Percentiles rank a stretch among this genome's conserved stretches.
These are phyloP conservation scores for Globisporangium carolinianum DNA, from an alignment of 352 stramenopile genomes.

Conservation along the genomic window DNA sequence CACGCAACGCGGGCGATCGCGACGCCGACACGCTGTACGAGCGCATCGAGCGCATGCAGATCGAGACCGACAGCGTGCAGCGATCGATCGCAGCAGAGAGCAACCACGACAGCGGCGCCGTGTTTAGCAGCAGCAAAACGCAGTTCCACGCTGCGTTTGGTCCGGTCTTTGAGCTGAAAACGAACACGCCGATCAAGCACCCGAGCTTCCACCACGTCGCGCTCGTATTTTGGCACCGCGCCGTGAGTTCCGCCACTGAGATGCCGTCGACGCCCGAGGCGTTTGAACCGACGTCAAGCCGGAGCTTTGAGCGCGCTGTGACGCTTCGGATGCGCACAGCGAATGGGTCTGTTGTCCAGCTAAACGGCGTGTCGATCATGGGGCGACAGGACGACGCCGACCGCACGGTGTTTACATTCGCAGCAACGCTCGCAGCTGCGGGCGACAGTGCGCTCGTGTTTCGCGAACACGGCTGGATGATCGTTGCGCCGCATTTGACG, in stretches of 20 bases:
- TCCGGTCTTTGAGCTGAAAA: constrained; percentile 13
- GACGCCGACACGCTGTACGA: constrained; percentile 4
- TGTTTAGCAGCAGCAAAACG: constrained; percentile 10
- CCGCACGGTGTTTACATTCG: constrained; percentile 11
- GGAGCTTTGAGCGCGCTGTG: background rate
- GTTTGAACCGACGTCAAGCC: background rate
- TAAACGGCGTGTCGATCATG: constrained; percentile 8
- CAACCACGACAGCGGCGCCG: background rate
- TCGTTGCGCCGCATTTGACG: constrained; percentile 2
- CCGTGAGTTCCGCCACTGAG: background rate
- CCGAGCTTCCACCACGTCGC: constrained; percentile 6
- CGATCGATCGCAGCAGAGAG: constrained; percentile 1
- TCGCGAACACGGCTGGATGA: constrained; percentile 11
- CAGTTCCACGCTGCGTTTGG: constrained; percentile 5
- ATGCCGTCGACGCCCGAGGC: background rate
- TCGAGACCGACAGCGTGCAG: constrained; percentile 7
- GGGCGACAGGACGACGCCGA: constrained; percentile 7
- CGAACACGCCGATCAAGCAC: constrained; percentile 7
- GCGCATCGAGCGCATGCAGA: constrained; percentile 9
- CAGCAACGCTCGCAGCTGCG: constrained; percentile 4
- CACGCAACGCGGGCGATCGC: background rate
- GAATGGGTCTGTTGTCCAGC: background rate
- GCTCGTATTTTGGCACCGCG: background rate
- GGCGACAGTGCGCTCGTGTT: constrained; percentile 4
- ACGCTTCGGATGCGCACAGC: constrained; percentile 1